These are phyloP conservation scores for Amaranthus palmeri DNA, from an alignment of 148 eudicot species.

Conservation along the genomic window DNA sequence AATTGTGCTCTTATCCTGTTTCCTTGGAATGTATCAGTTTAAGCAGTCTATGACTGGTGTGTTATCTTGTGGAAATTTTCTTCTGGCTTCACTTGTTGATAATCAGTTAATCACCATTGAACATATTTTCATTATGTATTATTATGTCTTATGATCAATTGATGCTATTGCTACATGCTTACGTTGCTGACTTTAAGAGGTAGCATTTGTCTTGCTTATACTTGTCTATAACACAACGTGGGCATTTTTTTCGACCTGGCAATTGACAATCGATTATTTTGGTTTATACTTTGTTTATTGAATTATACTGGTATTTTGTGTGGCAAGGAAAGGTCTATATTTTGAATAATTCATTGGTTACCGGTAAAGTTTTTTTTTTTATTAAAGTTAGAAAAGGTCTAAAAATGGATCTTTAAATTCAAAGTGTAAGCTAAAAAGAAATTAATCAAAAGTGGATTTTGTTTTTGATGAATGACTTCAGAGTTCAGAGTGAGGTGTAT, in stretches of 20 bases:
- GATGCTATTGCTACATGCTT: background rate
- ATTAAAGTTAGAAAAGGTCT: too few species aligned
- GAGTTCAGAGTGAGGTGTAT: too few species aligned
- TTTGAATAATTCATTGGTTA: too few species aligned
- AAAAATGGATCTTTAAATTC: too few species aligned
- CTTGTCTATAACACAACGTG: background rate
- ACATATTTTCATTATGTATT: background rate
- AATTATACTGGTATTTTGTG: background rate
- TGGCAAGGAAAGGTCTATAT: background rate
- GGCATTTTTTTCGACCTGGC: too few species aligned
- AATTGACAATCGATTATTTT: background rate
- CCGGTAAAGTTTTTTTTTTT: too few species aligned
- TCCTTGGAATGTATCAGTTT: background rate
- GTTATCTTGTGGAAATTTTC: background rate
- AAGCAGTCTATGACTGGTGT: background rate
- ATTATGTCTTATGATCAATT: background rate
- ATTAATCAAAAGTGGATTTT: too few species aligned
- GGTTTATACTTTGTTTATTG: background rate
- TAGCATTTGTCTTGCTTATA: background rate
- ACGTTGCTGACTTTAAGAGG: background rate
- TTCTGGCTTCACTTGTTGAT: background rate
- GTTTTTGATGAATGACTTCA: too few species aligned
- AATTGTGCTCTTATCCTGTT: background rate
- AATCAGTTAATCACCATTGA: background rate
- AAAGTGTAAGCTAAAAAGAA: too few species aligned